Evolutionary conservation across 2,329 filamentous ascomycete species (phyloP), one percentile per base, ranked within the genome.

Genomic region (Exophiala viscosa): DNA sequence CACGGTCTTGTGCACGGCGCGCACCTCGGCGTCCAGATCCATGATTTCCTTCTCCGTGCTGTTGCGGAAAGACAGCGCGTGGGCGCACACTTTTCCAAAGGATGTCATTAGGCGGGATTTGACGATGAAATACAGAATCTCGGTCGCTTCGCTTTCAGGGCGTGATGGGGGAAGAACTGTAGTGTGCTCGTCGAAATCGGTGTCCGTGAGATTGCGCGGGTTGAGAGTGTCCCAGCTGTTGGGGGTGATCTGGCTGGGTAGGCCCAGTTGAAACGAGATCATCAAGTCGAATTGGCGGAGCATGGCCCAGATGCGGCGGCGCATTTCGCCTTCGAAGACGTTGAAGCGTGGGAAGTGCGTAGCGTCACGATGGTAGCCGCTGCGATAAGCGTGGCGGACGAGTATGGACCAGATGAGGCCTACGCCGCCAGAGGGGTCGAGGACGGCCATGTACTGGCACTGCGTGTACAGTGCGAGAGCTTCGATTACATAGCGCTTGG

Each of bases 221-320:
- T 76, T 63, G 7, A 69, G 64, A 0, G 81, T 82, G 62, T 87
- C 84, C 39, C 76, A 79, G 47, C 84, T 80, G 57, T 83, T 79
- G 20, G 76, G 73, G 50, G 80, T 73, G 39, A 85, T 74, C 70
- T 83, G 81, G 55, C 77, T 77, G 5, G 84, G 84, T 11, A 87
- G 68, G 1, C 84, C 84, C 54, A 86, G 74, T 60, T 86, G 82
- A 61, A 85, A 85, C 1, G 81, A 77, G 1, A 81, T 74, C 13
- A 87, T 68, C 2, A 80, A 68, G 60, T 87, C 84, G 46, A 86
- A 72, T 63, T 85, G 82, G 23, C 64, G 64, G 7, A 72, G 55
- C 33, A 69, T 60, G 14, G 64, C 61, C 73, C 73, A 76, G 2
- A 69, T 47, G 9, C 73, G 69, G 14, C 73, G 65, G 44, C 73